Conservation (phyloP, 768 basidiomycete genomes). For the Gloeostereum incarnatum region DNA sequence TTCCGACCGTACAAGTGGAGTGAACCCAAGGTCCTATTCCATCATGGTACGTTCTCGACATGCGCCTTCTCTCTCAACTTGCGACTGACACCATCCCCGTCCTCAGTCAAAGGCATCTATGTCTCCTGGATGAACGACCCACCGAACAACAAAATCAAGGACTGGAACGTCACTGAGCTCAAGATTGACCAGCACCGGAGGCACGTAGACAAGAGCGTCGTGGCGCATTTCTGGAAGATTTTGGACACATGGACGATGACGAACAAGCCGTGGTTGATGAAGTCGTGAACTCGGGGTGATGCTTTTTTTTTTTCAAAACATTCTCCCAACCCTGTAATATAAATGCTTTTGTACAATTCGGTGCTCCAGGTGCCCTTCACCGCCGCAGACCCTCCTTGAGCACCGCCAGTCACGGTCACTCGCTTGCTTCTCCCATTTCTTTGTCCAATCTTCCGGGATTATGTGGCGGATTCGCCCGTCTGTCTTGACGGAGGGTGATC, state of each 20-base stretch:
- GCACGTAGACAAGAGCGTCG: slow-evolving; percentile 90
- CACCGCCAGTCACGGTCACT: too few species aligned
- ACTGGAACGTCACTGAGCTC: slow-evolving; percentile 96
- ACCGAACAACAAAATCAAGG: slow-evolving; percentile 79
- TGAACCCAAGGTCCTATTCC: slow-evolving; percentile 86
- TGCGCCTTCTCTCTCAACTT: not conserved
- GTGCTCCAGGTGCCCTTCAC: too few species aligned
- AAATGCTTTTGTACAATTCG: too few species aligned
- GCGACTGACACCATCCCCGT: not conserved
- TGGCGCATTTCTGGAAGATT: slow-evolving; percentile 93
- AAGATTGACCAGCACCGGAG: slow-evolving; percentile 91
- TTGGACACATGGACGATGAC: slow-evolving; percentile 77
- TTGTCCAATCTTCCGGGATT: too few species aligned
- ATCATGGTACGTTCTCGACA: slow-evolving; percentile 57
- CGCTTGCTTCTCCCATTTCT: too few species aligned
- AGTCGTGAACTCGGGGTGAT: too few species aligned
- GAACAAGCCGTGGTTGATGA: slow-evolving; percentile 74
- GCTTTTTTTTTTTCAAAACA: too few species aligned
- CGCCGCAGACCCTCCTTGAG: too few species aligned
- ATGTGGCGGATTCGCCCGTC: too few species aligned
- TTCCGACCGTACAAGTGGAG: slow-evolving; percentile 96
- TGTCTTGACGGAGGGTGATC: too few species aligned
- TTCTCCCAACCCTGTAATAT: too few species aligned
- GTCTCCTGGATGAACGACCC: slow-evolving; percentile 94
- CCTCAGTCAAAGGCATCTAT: slow-evolving; percentile 86